These are phyloP conservation scores for Fistulina hepatica DNA, from an alignment of 1,284 basidiomycete species.

Conservation along the genomic window DNA sequence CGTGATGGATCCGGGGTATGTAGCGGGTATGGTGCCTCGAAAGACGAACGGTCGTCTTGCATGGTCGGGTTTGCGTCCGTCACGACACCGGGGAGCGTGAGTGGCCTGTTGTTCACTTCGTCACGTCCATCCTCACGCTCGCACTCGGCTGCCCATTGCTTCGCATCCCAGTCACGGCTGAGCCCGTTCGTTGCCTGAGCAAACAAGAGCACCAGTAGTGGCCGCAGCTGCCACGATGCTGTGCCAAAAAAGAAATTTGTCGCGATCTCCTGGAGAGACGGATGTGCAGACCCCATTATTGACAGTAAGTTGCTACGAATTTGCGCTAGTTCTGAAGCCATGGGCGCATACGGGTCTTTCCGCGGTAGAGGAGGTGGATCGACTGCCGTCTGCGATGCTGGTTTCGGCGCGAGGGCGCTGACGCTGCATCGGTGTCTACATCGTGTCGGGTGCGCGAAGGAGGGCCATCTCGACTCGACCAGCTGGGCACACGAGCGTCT, in stretches of 20 bases:
- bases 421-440: constrained; percentile 2
- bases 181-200: constrained; percentile 74
- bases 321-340: constrained; percentile 65
- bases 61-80: constrained; percentile 64
- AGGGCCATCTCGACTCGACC: too few relatives aligned
- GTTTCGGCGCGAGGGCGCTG: constrained; percentile 3
- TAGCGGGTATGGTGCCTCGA: constrained; percentile 34
- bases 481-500: too few relatives aligned
- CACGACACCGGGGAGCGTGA: constrained; percentile 51
- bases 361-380: constrained; percentile 17
- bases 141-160: constrained; percentile 34
- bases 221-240: constrained; percentile 73
- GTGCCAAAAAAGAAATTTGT: constrained; percentile 72
- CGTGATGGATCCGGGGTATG: constrained; percentile 19
- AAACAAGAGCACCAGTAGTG: constrained; percentile 73
- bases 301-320: constrained; percentile 57
- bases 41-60: constrained; percentile 46
- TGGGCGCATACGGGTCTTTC: constrained; percentile 56
- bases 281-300: constrained; percentile 67
- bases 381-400: constrained; percentile 10
- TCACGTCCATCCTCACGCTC: constrained; percentile 8
- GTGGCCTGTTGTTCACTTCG: constrained; percentile 47
- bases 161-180: constrained; percentile 38
- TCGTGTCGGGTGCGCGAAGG: constrained; percentile 8
- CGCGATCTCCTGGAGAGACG: constrained; percentile 66